phyloP scores from a whole-genome alignment of 2,329 filamentous ascomycete species.

The Onygenales sp. region DNA sequence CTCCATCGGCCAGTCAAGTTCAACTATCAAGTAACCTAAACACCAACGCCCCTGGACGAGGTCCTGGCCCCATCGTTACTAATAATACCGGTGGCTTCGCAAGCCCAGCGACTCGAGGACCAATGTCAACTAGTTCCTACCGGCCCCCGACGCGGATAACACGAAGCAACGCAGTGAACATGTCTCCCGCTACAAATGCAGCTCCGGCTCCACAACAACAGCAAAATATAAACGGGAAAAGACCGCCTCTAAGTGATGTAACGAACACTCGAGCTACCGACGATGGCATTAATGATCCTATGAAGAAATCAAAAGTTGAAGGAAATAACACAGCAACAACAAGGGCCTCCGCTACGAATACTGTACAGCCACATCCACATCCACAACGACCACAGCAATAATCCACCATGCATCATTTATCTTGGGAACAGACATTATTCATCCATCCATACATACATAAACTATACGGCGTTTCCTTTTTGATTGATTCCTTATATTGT shows the following conservation, averaged over 20 bases:
- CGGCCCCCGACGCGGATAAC: constrained; percentile 4
- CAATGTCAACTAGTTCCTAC: constrained; percentile 16
- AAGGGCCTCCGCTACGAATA: neutral
- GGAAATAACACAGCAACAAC: neutral
- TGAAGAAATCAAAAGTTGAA: constrained; percentile 7
- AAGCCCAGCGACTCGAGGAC: constrained; percentile 15
- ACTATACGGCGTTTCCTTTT: neutral
- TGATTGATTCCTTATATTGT: neutral
- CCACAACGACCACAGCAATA: neutral
- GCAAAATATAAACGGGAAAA: constrained; percentile 27
- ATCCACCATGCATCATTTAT: neutral
- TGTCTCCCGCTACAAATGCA: neutral
- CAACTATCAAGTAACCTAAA: neutral
- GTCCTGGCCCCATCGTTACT: neutral
- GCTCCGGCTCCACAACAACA: neutral
- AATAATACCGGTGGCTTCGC: constrained; percentile 1
- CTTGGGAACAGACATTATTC: no score
- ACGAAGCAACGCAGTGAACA: constrained; percentile 1
- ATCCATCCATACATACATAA: no score
- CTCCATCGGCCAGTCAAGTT: neutral
- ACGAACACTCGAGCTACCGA: constrained; percentile 28
- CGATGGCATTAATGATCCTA: constrained; percentile 9
- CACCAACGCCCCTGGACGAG: constrained; percentile 16
- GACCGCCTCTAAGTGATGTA: constrained; percentile 35
- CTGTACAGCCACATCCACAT: neutral